Conservation (phyloP, 2,329 filamentous ascomycete genomes). For the Pestalotiopsis sp. region DNA sequence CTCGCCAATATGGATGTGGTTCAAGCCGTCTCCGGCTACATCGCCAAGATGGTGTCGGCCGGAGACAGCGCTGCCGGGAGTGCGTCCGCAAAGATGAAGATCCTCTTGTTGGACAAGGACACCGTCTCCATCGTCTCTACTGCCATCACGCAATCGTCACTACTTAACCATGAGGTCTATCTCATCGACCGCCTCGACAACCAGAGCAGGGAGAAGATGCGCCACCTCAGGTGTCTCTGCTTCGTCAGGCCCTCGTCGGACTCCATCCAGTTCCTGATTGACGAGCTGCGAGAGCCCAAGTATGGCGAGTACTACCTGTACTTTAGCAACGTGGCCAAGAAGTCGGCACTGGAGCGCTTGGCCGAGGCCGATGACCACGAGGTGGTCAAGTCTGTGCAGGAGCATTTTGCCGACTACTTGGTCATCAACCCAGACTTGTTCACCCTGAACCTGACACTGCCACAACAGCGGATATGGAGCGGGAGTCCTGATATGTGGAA, state of each 20-base stretch:
- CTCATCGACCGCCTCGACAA: slow-evolving; percentile 97
- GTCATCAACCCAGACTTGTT: slow-evolving; percentile 95
- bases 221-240: slow-evolving; percentile 89
- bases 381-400: slow-evolving; percentile 89
- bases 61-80: slow-evolving; percentile 69
- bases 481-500: slow-evolving; percentile 86
- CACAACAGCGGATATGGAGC: slow-evolving; percentile 78
- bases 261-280: slow-evolving; percentile 89
- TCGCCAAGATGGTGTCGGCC: slow-evolving; percentile 90
- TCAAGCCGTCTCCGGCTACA: slow-evolving; percentile 89
- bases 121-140: slow-evolving; percentile 94
- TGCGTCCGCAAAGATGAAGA: slow-evolving; percentile 94
- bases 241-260: slow-evolving; percentile 90
- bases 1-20: slow-evolving; percentile 80
- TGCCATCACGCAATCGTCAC: slow-evolving; percentile 89
- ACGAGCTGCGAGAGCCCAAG: slow-evolving; percentile 92
- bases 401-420: slow-evolving; percentile 94
- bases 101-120: slow-evolving; percentile 88
- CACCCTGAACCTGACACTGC: slow-evolving; percentile 72
- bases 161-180: slow-evolving; percentile 96
- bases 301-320: slow-evolving; percentile 98
- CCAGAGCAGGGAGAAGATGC: slow-evolving; percentile 89
- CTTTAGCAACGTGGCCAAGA: slow-evolving; percentile 97
- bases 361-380: slow-evolving; percentile 98
- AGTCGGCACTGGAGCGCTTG: slow-evolving; percentile 88